Conservation (phyloP, 495 filamentous ascomycete species). For the Astrothelium subdiscretum region DNA sequence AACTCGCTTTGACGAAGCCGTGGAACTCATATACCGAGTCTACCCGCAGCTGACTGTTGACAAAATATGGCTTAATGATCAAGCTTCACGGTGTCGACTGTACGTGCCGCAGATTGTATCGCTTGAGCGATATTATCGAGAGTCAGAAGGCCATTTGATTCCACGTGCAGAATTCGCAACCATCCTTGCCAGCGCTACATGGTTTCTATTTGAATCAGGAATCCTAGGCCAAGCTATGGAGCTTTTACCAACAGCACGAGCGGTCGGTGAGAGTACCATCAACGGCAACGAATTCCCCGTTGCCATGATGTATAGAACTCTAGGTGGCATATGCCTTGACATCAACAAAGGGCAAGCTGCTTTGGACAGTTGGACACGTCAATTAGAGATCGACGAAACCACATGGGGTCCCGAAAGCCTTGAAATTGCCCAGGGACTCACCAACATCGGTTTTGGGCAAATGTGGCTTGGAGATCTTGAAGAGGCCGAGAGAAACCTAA, state of each 20-base stretch:
- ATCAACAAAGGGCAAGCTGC: not conserved
- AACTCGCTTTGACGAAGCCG: not conserved
- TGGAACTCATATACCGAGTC: not conserved
- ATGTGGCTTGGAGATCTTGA: not conserved
- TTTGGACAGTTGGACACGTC: not conserved
- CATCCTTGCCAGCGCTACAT: not conserved
- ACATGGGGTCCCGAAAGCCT: not conserved
- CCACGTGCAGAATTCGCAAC: not conserved
- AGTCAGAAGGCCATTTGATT: not conserved
- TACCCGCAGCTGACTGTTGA: not conserved
- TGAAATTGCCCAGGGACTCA: not conserved
- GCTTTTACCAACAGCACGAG: not conserved
- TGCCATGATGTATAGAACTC: not conserved
- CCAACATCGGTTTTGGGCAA: not conserved
- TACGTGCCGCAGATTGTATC: not conserved
- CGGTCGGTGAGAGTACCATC: not conserved
- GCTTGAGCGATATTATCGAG: not conserved
- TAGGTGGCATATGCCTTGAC: not conserved
- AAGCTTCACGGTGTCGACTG: not conserved
- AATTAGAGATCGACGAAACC: not conserved
- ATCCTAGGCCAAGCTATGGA: not conserved
- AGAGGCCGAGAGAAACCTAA: not conserved
- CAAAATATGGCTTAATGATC: not conserved
- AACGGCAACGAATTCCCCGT: not conserved
- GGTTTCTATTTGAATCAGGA: not conserved